Evolutionary conservation across 176 grass and related monocot genomes (phyloP), one percentile per base, ranked within the genome.

Genomic region (Eremochloa ophiuroides): DNA sequence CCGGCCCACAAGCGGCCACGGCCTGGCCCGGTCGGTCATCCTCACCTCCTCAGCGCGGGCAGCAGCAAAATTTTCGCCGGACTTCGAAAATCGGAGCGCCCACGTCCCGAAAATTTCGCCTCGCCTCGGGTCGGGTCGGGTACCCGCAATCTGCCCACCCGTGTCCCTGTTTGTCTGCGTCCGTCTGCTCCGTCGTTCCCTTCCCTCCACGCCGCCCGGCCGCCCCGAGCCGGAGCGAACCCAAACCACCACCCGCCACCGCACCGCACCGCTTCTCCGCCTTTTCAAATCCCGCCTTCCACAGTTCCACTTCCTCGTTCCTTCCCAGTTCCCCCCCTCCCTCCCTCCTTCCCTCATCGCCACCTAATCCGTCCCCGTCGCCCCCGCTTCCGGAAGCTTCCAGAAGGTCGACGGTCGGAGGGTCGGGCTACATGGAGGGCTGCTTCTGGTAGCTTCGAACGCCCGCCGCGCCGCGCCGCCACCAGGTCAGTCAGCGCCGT

Each of bases 211-310:
- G 23, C 28, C 60, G 27, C 6, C 28, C 14, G 5, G 18, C 50
- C 51, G 22, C 8, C 20, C 55, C n/a, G 44, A 47, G 44, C 4
- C 15, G 17, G 17, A 17, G 53, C 47, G 64, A 66, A 53, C 23
- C 31, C n/a, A n/a, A 29, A 20, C 51, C 8, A 1, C 5, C 33
- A 10, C 64, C 64, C 34, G 18, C 17, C 1, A n/a, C 31, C 18
- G 7, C 16, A 35, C 17, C 18, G 16, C n/a, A n/a, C n/a, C 69
- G 69, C 15, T 27, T 0, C 41, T 8, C 30, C 10, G 42, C 69
- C 59, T 68, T 76, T 77, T 76, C 73, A 84, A 84, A 84, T 84
- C 37, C 82, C 61, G 38, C 34, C 81, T 29, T 28, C 62, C 23
- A 12, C 56, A n/a, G 3, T 10, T 0, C 55, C 10, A 12, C n/a